Conservation (phyloP, 1,284 basidiomycete genomes). For the Sporisorium iseilematis-ciliati region DNA sequence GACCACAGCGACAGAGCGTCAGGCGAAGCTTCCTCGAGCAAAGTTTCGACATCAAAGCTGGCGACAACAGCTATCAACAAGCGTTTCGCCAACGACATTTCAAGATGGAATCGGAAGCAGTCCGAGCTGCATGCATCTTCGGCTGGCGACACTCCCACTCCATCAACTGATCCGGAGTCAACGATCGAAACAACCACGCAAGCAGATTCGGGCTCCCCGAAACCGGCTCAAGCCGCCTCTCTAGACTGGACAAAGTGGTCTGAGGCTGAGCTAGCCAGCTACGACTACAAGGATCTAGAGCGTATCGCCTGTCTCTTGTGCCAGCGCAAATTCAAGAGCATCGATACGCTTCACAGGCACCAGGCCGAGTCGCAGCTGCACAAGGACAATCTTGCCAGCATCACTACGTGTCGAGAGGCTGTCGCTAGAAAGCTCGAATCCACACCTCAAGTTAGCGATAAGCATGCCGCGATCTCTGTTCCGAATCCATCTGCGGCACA, state of each 20-base stretch:
- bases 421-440: slow-evolving; percentile 29
- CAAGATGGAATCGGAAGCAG: slow-evolving; percentile 48
- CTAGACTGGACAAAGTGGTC: slow-evolving; percentile 12
- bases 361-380: slow-evolving; percentile 42
- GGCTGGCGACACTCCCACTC: not conserved
- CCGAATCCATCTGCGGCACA: not conserved
- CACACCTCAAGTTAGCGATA: not conserved
- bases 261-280: slow-evolving; percentile 14
- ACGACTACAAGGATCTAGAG: slow-evolving; percentile 40
- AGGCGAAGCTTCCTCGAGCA: not conserved
- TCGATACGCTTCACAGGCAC: slow-evolving; percentile 43
- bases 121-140: slow-evolving; percentile 29
- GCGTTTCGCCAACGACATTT: slow-evolving; percentile 37
- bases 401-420: slow-evolving; percentile 30
- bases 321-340: slow-evolving; percentile 49
- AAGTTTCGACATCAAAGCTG: not conserved
- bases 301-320: slow-evolving; percentile 49
- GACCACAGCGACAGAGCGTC: not conserved
- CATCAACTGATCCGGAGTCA: slow-evolving; percentile 4
- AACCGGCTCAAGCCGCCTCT: not conserved
- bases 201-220: not conserved
- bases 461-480: not conserved
- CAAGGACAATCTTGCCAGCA: slow-evolving; percentile 33
- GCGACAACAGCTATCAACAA: slow-evolving; percentile 25
- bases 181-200: not conserved